A percentile compares a stretch with the other conserved stretches of the same genome.
Evolutionary conservation across 768 basidiomycete species (phyloP).

Genomic region (Sutorius australiensis): DNA sequence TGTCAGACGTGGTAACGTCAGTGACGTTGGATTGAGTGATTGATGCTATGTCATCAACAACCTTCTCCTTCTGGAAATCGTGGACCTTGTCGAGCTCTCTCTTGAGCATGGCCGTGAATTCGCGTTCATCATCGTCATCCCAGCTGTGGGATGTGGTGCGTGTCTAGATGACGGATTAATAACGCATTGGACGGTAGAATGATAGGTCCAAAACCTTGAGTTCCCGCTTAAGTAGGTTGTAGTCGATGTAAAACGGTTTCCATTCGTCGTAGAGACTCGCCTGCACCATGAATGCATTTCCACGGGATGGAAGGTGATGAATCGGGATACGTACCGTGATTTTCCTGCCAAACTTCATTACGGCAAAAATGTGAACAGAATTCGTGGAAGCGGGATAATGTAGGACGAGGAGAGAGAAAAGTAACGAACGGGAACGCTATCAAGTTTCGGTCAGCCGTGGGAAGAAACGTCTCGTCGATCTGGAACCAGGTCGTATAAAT

Average conservation of each 20-base stretch:
- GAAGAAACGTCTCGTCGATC: not conserved
- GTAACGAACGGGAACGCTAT: not conserved
- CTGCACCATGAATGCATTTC: constrained; percentile 34
- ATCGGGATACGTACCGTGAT: constrained; percentile 49
- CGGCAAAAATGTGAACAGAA: not conserved
- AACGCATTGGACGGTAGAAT: not conserved
- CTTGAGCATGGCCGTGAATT: constrained; percentile 77
- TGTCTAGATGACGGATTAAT: constrained; percentile 26
- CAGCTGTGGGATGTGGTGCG: constrained; percentile 58
- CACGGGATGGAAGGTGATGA: not conserved
- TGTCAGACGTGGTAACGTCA: constrained; percentile 24
- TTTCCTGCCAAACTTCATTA: constrained; percentile 81
- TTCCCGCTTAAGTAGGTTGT: constrained; percentile 83
- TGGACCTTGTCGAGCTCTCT: constrained; percentile 91
- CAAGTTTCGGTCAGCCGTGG: constrained; percentile 6
- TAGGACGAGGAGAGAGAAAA: not conserved
- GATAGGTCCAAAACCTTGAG: constrained; percentile 58
- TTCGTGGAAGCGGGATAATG: not conserved
- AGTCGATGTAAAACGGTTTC: constrained; percentile 87
- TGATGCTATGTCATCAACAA: constrained; percentile 24
- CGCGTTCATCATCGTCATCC: constrained; percentile 74
- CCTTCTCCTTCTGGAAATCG: constrained; percentile 89
- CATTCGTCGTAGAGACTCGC: constrained; percentile 86
- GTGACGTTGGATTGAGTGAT: not conserved
- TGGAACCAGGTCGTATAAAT: not conserved